Evolutionary conservation across 495 filamentous ascomycete genomes (phyloP).

Genomic region (Lasiosphaeris hirsuta): DNA sequence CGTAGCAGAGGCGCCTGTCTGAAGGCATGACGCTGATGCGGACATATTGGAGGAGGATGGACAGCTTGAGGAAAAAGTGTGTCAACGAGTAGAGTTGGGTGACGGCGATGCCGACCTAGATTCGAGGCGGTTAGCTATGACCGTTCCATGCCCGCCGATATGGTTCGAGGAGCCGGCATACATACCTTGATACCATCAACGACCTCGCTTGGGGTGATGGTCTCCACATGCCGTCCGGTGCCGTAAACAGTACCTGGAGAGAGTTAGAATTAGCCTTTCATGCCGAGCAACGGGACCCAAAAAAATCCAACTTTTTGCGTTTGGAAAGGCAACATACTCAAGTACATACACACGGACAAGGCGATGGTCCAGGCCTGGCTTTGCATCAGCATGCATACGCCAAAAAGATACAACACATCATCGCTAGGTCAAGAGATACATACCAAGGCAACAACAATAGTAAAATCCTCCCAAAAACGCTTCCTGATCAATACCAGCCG

Average conservation of each 20-base stretch:
- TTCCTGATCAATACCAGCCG: conserved; percentile 3
- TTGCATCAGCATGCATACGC: not conserved
- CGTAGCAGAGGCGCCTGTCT: conserved; percentile 10
- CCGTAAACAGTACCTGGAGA: not conserved
- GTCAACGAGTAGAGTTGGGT: conserved; percentile 4
- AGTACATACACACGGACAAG: not conserved
- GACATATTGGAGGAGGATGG: conserved; percentile 10
- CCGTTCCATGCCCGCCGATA: not conserved
- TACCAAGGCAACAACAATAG: conserved; percentile 4
- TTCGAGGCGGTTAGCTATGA: not conserved
- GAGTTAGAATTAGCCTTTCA: not conserved
- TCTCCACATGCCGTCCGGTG: not conserved
- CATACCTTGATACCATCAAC: conserved; percentile 2
- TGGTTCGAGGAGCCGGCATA: not conserved
- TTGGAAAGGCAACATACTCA: not conserved
- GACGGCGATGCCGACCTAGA: conserved; percentile 1
- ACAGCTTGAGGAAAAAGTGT: conserved; percentile 14
- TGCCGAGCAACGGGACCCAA: not conserved
- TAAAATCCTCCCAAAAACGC: conserved; percentile 11
- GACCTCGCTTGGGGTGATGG: not conserved
- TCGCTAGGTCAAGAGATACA: not conserved
- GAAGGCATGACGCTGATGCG: conserved; percentile 9
- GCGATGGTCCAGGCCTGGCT: not conserved
- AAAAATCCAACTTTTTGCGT: not conserved
- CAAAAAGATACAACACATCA: not conserved